These are phyloP conservation scores for Monascus purpureus DNA, from an alignment of 495 filamentous ascomycete genomes.

Conservation along the genomic window DNA sequence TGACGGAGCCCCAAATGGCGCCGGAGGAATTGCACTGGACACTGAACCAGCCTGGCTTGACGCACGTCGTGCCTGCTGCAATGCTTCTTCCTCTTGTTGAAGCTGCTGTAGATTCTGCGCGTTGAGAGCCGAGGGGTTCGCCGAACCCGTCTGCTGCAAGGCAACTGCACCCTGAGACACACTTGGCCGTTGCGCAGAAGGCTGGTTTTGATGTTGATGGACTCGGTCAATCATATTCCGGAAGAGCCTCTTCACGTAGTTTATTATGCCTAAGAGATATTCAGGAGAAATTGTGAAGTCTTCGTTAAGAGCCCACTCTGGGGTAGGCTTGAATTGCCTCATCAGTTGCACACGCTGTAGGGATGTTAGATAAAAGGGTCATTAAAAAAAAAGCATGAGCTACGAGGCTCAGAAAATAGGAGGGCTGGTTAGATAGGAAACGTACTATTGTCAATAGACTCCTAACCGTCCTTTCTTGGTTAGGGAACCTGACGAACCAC, in stretches of 20 bases:
- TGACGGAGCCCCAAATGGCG: conserved; percentile 54
- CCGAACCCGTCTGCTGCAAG: conserved; percentile 11
- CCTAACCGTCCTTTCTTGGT: conserved; percentile 28
- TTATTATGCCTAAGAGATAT: conserved; percentile 37
- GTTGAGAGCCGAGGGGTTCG: conserved; percentile 40
- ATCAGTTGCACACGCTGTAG: conserved; percentile 40
- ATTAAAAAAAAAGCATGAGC: background rate
- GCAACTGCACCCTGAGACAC: conserved; percentile 12
- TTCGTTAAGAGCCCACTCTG: conserved; percentile 37
- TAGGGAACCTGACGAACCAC: conserved; percentile 20
- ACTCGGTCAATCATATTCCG: conserved; percentile 24
- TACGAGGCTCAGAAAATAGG: conserved; percentile 1
- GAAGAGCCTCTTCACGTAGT: conserved; percentile 32
- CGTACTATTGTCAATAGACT: conserved; percentile 32
- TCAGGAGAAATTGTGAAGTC: conserved; percentile 42
- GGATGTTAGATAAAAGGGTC: background rate
- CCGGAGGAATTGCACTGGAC: conserved; percentile 52
- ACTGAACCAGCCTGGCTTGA: conserved; percentile 49
- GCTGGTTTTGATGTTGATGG: conserved; percentile 20
- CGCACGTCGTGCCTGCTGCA: conserved; percentile 25
- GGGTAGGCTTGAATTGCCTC: conserved; percentile 42
- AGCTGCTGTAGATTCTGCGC: conserved; percentile 50
- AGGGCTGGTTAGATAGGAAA: background rate
- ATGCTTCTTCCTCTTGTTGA: conserved; percentile 33
- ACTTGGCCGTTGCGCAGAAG: conserved; percentile 11